These are phyloP conservation scores for Sporisorium reilianum DNA, from an alignment of 1,284 basidiomycete genomes.

Conservation along the genomic window DNA sequence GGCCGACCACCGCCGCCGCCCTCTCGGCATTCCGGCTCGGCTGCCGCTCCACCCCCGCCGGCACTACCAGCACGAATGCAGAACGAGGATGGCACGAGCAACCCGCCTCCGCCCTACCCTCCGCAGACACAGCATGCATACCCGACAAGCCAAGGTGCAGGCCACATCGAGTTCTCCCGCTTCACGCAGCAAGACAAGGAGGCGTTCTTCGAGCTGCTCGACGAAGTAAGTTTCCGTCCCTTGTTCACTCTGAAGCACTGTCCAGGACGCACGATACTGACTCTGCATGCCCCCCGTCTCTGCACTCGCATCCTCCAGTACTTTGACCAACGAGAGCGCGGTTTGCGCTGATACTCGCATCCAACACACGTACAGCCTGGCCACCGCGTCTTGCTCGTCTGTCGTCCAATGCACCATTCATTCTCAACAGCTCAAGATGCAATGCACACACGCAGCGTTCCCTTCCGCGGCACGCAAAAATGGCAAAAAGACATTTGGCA, in stretches of 20 bases:
- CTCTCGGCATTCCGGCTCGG: slow-evolving; percentile 17
- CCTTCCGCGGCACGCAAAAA: slow-evolving; percentile 6
- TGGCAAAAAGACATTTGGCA: slow-evolving; percentile 18
- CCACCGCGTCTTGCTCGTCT: neutral
- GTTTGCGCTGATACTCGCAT: slow-evolving; percentile 23
- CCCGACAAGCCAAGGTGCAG: slow-evolving; percentile 20
- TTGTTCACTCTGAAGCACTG: neutral
- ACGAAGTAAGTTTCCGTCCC: slow-evolving; percentile 48
- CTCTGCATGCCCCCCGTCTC: neutral
- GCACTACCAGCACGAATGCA: slow-evolving; percentile 55
- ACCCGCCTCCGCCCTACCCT: slow-evolving; percentile 54
- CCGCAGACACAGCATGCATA: slow-evolving; percentile 26
- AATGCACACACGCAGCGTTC: neutral
- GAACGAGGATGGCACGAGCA: slow-evolving; percentile 51
- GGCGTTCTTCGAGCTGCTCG: slow-evolving; percentile 60
- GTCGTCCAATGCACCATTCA: no score
- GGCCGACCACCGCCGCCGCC: slow-evolving; percentile 42
- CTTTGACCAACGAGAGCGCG: slow-evolving; percentile 37
- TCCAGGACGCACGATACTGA: neutral
- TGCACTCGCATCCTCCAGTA: slow-evolving; percentile 10
- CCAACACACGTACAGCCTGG: neutral
- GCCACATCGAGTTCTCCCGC: slow-evolving; percentile 55
- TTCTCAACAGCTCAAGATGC: neutral
- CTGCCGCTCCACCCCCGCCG: slow-evolving; percentile 10
- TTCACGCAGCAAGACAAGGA: slow-evolving; percentile 59